A percentile compares a stretch with the other conserved stretches of the same genome.
Conservation (phyloP, 1,284 basidiomycete genomes). For the Sphaerobolus stellatus region DNA sequence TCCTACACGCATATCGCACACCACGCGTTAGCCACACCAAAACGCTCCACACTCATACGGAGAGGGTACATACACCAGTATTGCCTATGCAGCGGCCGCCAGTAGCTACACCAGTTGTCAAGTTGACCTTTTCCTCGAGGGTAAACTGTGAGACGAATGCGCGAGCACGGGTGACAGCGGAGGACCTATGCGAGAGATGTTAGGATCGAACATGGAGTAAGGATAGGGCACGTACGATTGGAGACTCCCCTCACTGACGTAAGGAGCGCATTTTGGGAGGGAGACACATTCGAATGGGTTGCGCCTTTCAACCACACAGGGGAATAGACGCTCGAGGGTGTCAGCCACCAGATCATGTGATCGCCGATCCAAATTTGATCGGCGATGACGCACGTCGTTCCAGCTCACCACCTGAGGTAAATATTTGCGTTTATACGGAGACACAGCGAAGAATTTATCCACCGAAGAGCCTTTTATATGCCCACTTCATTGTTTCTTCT, state of each 20-base stretch:
- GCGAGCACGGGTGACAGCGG: constrained; percentile 47
- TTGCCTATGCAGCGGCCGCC: constrained; percentile 66
- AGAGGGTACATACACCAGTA: constrained; percentile 33
- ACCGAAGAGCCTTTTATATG: too few species aligned
- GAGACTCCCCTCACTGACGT: too few species aligned
- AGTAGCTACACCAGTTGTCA: constrained; percentile 53
- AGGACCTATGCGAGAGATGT: background rate
- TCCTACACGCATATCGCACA: background rate
- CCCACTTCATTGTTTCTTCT: too few species aligned
- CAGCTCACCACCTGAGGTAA: too few species aligned
- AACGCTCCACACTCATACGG: constrained; percentile 33
- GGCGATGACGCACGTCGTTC: too few species aligned
- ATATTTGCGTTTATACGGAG: too few species aligned
- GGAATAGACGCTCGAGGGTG: background rate
- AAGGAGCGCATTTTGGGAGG: too few species aligned
- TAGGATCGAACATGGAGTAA: background rate
- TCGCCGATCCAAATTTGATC: background rate
- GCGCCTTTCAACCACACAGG: constrained; percentile 3
- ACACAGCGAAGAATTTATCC: too few species aligned
- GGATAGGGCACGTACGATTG: background rate
- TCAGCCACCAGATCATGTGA: background rate
- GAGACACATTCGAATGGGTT: too few species aligned
- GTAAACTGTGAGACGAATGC: constrained; percentile 35
- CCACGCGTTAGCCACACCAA: constrained; percentile 46
- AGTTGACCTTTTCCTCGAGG: constrained; percentile 45